Evolutionary conservation across 257 asterid genomes (phyloP).

Genomic region (Cruciata laevipes): DNA sequence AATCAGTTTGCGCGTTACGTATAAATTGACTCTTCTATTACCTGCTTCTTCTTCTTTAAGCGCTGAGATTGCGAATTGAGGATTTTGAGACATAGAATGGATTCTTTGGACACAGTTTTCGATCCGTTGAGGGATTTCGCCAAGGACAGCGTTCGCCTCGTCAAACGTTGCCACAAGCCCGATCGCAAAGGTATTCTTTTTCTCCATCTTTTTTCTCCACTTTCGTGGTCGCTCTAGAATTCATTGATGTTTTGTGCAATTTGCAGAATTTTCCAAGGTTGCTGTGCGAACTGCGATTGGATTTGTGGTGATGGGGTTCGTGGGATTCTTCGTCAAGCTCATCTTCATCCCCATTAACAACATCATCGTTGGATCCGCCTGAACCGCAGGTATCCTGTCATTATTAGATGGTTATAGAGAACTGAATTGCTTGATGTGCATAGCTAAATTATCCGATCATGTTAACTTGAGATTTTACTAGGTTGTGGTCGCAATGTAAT

Average conservation of each 20-base stretch:
- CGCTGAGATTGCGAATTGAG: not conserved
- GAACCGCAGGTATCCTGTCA: constrained; percentile 6
- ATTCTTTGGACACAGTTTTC: constrained; percentile 27
- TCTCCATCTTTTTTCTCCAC: too few relatives aligned
- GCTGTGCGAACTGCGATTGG: constrained; percentile 32
- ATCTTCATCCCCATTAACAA: constrained; percentile 37
- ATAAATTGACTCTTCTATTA: not conserved
- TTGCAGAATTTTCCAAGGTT: constrained; percentile 29
- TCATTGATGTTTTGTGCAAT: not conserved
- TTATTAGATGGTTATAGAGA: too few relatives aligned
- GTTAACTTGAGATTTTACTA: too few relatives aligned
- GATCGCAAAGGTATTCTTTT: constrained; percentile 24
- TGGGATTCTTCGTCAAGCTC: constrained; percentile 36
- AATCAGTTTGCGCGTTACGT: too few relatives aligned
- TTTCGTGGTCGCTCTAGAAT: not conserved
- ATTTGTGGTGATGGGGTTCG: constrained; percentile 35
- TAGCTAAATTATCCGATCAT: too few relatives aligned
- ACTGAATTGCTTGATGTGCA: too few relatives aligned
- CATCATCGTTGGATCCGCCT: constrained; percentile 30
- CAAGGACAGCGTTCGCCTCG: constrained; percentile 33
- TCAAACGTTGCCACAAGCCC: constrained; percentile 34
- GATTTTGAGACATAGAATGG: constrained; percentile 18
- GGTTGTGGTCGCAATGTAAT: too few relatives aligned
- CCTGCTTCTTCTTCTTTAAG: not conserved
- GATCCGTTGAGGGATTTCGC: constrained; percentile 35